Evolutionary conservation across 2,329 filamentous ascomycete genomes (phyloP).

Genomic region (Aspergillus carbonarius): DNA sequence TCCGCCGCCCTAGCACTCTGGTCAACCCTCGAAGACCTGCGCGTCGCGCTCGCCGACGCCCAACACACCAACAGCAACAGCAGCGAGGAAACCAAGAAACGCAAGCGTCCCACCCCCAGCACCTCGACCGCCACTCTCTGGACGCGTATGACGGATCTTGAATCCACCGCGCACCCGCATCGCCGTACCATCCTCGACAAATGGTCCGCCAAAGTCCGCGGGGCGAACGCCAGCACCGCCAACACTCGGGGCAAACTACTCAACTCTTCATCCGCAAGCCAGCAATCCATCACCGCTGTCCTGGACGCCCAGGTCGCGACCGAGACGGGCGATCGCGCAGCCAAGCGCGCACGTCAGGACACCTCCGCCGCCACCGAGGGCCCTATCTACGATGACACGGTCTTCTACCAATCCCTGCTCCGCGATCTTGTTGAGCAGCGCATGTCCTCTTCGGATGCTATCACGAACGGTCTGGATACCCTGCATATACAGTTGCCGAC

Average conservation of each 20-base stretch:
- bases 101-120: slow-evolving; percentile 53
- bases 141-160: slow-evolving; percentile 66
- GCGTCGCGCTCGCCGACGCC: slow-evolving; percentile 39
- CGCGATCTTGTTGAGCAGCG: slow-evolving; percentile 92
- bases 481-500: slow-evolving; percentile 38
- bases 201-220: slow-evolving; percentile 80
- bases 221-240: slow-evolving; percentile 49
- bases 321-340: slow-evolving; percentile 31
- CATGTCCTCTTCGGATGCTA: slow-evolving; percentile 59
- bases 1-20: slow-evolving; percentile 81
- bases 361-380: neutral
- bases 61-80: slow-evolving; percentile 29
- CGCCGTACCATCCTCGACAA: slow-evolving; percentile 77
- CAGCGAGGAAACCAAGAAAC: slow-evolving; percentile 37
- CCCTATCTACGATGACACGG: slow-evolving; percentile 82
- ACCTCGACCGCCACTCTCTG: slow-evolving; percentile 64
- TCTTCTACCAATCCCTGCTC: slow-evolving; percentile 90
- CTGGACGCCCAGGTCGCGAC: slow-evolving; percentile 47
- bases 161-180: slow-evolving; percentile 58
- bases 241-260: slow-evolving; percentile 62
- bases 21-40: slow-evolving; percentile 61
- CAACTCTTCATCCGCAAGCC: slow-evolving; percentile 48
- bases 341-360: slow-evolving; percentile 32
- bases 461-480: slow-evolving; percentile 48
- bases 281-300: slow-evolving; percentile 52